Evolutionary conservation across 2,329 filamentous ascomycete species (phyloP).

Genomic region (Penicillium sp.): DNA sequence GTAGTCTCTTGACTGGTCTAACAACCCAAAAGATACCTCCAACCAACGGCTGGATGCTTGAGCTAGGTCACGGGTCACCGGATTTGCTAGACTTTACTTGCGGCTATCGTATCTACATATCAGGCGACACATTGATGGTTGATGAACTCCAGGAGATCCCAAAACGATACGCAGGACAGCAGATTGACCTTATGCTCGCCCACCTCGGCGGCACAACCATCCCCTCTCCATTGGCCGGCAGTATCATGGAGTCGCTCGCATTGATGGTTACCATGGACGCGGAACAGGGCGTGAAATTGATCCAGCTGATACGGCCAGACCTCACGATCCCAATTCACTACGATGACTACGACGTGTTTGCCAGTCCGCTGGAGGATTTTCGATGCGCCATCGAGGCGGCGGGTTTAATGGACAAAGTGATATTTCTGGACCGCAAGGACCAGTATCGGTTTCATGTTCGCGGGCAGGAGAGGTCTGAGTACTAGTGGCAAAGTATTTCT

Average conservation of each 20-base stretch:
- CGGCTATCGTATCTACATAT: conserved; percentile 64
- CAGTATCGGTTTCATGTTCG: conserved; percentile 57
- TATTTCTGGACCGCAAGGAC: conserved; percentile 61
- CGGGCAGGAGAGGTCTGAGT: no score
- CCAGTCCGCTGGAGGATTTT: conserved; percentile 61
- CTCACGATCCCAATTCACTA: conserved; percentile 64
- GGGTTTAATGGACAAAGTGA: conserved; percentile 53
- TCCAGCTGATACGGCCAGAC: conserved; percentile 60
- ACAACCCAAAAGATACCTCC: conserved; percentile 52
- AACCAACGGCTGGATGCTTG: conserved; percentile 66
- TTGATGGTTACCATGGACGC: conserved; percentile 71
- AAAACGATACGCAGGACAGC: conserved; percentile 52
- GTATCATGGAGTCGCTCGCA: conserved; percentile 58
- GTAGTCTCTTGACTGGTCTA: neutral
- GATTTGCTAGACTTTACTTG: conserved; percentile 44
- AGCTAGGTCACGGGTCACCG: conserved; percentile 52
- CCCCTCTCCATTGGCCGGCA: conserved; percentile 47
- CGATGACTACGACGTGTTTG: conserved; percentile 64
- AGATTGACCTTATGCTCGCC: conserved; percentile 65
- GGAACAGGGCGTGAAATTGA: conserved; percentile 59
- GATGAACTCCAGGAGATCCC: conserved; percentile 63
- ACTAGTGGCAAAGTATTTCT: no score
- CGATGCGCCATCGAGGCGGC: conserved; percentile 55
- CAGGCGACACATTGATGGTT: conserved; percentile 63
- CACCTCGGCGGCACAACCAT: conserved; percentile 67